A percentile compares a stretch with the other conserved stretches of the same genome.
Evolutionary conservation across 768 basidiomycete genomes (phyloP).

Genomic region (Scleroderma citrinum): DNA sequence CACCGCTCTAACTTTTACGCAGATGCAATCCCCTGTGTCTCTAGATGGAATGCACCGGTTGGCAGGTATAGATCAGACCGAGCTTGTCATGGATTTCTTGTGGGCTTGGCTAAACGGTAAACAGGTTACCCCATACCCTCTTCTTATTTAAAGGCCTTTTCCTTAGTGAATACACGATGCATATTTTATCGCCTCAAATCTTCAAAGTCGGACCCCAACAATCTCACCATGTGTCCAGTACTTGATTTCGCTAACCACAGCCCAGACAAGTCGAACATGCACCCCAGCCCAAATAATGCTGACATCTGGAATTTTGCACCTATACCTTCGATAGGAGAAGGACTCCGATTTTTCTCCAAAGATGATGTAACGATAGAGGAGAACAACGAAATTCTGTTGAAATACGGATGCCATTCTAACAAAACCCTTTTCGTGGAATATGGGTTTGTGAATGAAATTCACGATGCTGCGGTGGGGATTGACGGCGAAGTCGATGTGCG

Average conservation of each 20-base stretch:
- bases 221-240: constrained; percentile 83
- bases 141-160: no score
- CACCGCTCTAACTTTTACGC: not conserved
- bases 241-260: constrained; percentile 90
- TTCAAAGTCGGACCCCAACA: constrained; percentile 53
- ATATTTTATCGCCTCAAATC: constrained; percentile 62
- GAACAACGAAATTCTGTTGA: constrained; percentile 67
- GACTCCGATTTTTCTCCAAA: constrained; percentile 49
- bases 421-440: constrained; percentile 81
- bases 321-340: constrained; percentile 32
- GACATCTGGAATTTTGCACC: constrained; percentile 35
- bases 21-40: constrained; percentile 3
- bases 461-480: constrained; percentile 21
- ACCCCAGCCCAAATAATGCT: constrained; percentile 32
- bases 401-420: constrained; percentile 79
- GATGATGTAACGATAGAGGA: constrained; percentile 32
- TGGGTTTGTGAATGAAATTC: constrained; percentile 61
- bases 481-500: constrained; percentile 62
- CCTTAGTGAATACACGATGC: constrained; percentile 85
- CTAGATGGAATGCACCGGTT: not conserved
- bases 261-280: constrained; percentile 35
- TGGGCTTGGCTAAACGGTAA: constrained; percentile 94
- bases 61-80: constrained; percentile 3
- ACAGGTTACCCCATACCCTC: not conserved
- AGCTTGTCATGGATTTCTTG: constrained; percentile 41